phyloP scores from a whole-genome alignment of 306 rosid genomes.

The Lablab purpureus region DNA sequence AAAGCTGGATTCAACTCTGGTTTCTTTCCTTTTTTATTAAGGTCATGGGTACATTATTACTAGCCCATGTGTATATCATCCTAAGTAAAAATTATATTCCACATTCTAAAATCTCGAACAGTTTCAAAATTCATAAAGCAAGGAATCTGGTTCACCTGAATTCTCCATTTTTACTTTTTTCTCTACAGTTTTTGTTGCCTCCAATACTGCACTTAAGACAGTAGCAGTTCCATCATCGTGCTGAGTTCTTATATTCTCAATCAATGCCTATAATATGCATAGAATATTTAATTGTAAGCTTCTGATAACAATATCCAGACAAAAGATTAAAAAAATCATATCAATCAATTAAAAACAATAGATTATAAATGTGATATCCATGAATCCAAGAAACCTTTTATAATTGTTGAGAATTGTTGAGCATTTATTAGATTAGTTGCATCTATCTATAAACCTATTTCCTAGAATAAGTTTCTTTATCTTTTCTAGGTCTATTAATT shows the following conservation, averaged over 20 bases:
- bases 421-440: too few relatives aligned
- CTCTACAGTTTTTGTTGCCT: slow-evolving; percentile 73
- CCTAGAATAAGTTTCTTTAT: too few relatives aligned
- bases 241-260: slow-evolving; percentile 75
- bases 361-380: slow-evolving; percentile 16
- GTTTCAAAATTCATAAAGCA: slow-evolving; percentile 27
- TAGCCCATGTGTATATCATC: neutral
- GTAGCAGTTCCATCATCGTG: slow-evolving; percentile 74
- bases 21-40: slow-evolving; percentile 14
- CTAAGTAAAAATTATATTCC: neutral
- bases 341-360: neutral
- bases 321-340: slow-evolving; percentile 18
- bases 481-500: too few relatives aligned
- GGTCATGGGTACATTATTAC: neutral
- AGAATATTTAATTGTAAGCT: slow-evolving; percentile 40
- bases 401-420: too few relatives aligned
- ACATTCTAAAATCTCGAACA: neutral
- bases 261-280: slow-evolving; percentile 63
- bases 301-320: slow-evolving; percentile 33
- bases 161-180: slow-evolving; percentile 66
- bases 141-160: slow-evolving; percentile 64
- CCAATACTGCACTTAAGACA: slow-evolving; percentile 72
- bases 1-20: neutral
- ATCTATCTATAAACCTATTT: too few relatives aligned
- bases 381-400: slow-evolving; percentile 39